These are phyloP conservation scores for Fraxinus ornus DNA, from an alignment of 305 asterid species.

Conservation along the genomic window DNA sequence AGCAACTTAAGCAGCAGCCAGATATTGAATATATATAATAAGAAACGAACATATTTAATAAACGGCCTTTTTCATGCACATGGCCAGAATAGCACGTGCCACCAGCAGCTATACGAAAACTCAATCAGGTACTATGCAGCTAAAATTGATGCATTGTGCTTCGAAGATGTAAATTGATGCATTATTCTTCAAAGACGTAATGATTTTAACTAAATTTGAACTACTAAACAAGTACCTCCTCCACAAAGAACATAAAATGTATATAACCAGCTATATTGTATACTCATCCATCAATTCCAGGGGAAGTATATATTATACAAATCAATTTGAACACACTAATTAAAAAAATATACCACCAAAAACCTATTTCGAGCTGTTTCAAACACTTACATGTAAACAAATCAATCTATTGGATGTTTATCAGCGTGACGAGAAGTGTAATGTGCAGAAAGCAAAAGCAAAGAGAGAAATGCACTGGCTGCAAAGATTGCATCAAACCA, in stretches of 20 bases:
- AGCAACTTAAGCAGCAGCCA: background rate
- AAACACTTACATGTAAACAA: background rate
- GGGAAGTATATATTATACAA: background rate
- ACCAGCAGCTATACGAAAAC: background rate
- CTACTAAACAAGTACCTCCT: background rate
- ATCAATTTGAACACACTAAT: background rate
- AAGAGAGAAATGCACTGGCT: constrained; percentile 89
- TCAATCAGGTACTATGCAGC: background rate
- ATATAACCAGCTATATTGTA: background rate
- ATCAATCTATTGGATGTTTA: constrained; percentile 86
- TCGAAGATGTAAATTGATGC: background rate
- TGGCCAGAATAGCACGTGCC: background rate
- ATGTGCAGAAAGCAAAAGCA: constrained; percentile 87
- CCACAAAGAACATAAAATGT: background rate
- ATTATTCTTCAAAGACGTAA: background rate
- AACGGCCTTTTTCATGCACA: background rate
- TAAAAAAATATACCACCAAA: constrained; percentile 23
- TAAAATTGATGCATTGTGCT: background rate
- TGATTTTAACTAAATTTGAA: background rate
- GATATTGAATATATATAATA: background rate
- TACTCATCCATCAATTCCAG: background rate
- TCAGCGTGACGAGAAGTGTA: constrained; percentile 93
- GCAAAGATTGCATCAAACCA: constrained; percentile 93
- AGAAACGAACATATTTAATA: background rate
- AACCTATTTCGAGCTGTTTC: background rate